phyloP scores from a whole-genome alignment of 2,329 filamentous ascomycete species.

The Nemania bipapillata region DNA sequence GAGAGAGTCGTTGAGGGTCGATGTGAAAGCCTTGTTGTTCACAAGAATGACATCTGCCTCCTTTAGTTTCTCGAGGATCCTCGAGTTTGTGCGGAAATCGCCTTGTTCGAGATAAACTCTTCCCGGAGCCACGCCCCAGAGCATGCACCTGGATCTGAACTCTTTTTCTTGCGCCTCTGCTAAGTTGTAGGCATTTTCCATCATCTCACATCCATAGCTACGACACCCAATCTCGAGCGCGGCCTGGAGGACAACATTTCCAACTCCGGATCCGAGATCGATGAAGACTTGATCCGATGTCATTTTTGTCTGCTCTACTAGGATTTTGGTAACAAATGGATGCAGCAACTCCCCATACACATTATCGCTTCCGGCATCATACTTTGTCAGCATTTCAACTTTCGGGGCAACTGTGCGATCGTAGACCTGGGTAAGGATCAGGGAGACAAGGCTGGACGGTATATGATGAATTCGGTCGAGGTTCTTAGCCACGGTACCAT shows the following conservation, averaged over 20 bases:
- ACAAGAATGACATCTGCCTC: constrained; percentile 94
- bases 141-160: constrained; percentile 82
- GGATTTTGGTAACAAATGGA: constrained; percentile 83
- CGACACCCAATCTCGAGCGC: constrained; percentile 93
- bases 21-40: constrained; percentile 96
- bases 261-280: constrained; percentile 93
- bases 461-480: constrained; percentile 76
- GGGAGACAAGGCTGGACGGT: constrained; percentile 76
- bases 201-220: constrained; percentile 96
- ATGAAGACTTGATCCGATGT: constrained; percentile 89
- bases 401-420: constrained; percentile 90
- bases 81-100: constrained; percentile 80
- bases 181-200: constrained; percentile 86
- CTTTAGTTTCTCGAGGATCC: constrained; percentile 77
- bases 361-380: constrained; percentile 90
- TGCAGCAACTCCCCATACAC: constrained; percentile 94
- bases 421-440: constrained; percentile 88
- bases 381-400: constrained; percentile 83
- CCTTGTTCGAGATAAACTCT: constrained; percentile 82
- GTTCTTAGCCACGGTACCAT: constrained; percentile 77
- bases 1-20: constrained; percentile 83
- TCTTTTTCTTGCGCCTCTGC: constrained; percentile 83
- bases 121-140: constrained; percentile 88
- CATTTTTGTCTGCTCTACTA: constrained; percentile 78
- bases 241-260: constrained; percentile 93